Percentiles rank a stretch among this genome's conserved stretches.
These are phyloP conservation scores for Euphorbia peplus DNA, from an alignment of 345 rosid species.

Conservation along the genomic window DNA sequence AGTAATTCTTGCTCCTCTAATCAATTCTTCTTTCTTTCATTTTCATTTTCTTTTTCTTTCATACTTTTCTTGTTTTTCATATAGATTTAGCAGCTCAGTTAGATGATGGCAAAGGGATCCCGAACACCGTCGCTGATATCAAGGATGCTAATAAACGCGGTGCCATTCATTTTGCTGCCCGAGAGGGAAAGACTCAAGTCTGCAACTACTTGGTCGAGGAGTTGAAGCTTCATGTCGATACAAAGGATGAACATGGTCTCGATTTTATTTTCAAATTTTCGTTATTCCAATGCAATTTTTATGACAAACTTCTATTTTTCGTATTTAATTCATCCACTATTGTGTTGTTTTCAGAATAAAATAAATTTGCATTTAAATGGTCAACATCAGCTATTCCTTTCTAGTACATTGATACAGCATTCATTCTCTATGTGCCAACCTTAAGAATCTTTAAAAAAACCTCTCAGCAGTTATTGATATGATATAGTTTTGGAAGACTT, in stretches of 20 bases:
- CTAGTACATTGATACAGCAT: not conserved
- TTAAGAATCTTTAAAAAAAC: not conserved
- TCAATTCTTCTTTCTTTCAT: not conserved
- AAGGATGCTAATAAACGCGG: conserved; percentile 94
- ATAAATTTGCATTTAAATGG: not conserved
- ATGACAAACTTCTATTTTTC: not conserved
- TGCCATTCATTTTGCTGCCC: conserved; percentile 90
- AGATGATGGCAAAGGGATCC: conserved; percentile 71
- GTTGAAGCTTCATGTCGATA: conserved; percentile 57
- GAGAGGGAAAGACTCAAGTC: conserved; percentile 79
- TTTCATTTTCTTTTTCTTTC: not conserved
- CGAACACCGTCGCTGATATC: conserved; percentile 61
- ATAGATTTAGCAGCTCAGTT: conserved; percentile 67
- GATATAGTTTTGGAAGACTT: not conserved
- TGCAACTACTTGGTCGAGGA: conserved; percentile 84
- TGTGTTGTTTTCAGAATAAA: not conserved
- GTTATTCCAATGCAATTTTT: not conserved
- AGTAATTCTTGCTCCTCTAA: conserved; percentile 33
- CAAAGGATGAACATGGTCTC: conserved; percentile 83
- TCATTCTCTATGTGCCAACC: not conserved
- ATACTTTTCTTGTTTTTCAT: conserved; percentile 4
- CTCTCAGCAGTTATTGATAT: not conserved
- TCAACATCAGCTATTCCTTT: not conserved
- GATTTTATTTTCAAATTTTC: not conserved
- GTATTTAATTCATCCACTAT: not conserved